Conservation (phyloP, 2,329 filamentous ascomycete genomes). For the Thelonectria olida region DNA sequence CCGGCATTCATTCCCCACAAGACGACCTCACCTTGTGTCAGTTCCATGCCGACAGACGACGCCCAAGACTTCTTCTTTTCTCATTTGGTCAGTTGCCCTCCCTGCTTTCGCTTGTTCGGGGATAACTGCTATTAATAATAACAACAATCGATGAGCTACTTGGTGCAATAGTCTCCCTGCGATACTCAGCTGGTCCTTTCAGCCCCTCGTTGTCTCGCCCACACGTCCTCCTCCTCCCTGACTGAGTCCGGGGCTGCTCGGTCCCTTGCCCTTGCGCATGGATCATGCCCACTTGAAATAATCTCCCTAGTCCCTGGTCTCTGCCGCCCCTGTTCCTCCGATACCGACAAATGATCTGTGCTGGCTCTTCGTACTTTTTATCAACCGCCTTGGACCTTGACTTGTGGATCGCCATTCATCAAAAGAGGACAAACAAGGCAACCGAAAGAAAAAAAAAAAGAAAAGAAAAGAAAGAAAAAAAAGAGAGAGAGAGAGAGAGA, state of each 20-base stretch:
- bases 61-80: background rate
- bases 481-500: constrained; percentile 21
- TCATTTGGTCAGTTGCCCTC: background rate
- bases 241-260: constrained; percentile 30
- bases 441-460: too few species aligned
- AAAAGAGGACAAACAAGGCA: constrained; percentile 18
- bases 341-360: constrained; percentile 39
- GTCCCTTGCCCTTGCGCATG: constrained; percentile 33
- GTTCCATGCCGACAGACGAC: constrained; percentile 20
- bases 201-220: constrained; percentile 9
- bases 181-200: constrained; percentile 20
- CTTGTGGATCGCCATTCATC: constrained; percentile 37
- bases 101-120: background rate
- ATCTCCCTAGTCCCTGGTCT: constrained; percentile 33
- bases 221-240: constrained; percentile 27
- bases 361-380: constrained; percentile 30
- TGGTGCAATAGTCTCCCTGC: background rate
- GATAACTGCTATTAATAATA: constrained; percentile 23
- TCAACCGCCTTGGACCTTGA: constrained; percentile 32
- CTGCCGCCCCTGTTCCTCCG: constrained; percentile 27
- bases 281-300: constrained; percentile 26
- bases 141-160: constrained; percentile 24
- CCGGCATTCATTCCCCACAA: constrained; percentile 28
- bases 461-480: constrained; percentile 22
- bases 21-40: constrained; percentile 21